Percentiles rank a stretch among this genome's conserved stretches.
Evolutionary conservation across 768 basidiomycete genomes (phyloP).

Genomic region (Hirschioporus abietinus): DNA sequence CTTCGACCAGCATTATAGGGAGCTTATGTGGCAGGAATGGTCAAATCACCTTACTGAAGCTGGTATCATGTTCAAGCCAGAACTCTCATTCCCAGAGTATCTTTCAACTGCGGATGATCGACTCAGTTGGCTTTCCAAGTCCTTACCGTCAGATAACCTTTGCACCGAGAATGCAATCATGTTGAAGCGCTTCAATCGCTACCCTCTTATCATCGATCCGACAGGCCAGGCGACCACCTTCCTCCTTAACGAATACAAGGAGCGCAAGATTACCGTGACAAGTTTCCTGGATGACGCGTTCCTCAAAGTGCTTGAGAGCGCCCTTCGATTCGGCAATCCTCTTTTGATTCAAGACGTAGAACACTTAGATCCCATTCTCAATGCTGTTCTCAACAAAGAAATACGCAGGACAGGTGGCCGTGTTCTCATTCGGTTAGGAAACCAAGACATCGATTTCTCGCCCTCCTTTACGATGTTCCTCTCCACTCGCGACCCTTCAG

Average conservation of each 20-base stretch:
- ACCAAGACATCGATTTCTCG: slow-evolving; percentile 98
- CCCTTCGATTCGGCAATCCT: slow-evolving; percentile 97
- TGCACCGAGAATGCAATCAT: slow-evolving; percentile 99
- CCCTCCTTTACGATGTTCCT: slow-evolving; percentile 99
- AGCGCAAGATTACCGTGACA: slow-evolving; percentile 95
- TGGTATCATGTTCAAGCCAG: slow-evolving; percentile 85
- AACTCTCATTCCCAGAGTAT: slow-evolving; percentile 91
- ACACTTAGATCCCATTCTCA: slow-evolving; percentile 94
- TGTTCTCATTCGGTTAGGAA: slow-evolving; percentile 93
- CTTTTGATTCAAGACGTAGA: slow-evolving; percentile 98
- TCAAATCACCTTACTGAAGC: slow-evolving; percentile 83
- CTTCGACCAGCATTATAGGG: slow-evolving; percentile 98
- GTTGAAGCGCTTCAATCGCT: slow-evolving; percentile 96
- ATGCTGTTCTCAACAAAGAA: slow-evolving; percentile 95
- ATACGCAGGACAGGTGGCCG: slow-evolving; percentile 94
- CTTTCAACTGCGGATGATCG: slow-evolving; percentile 96
- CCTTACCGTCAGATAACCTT: slow-evolving; percentile 91
- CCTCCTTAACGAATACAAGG: slow-evolving; percentile 90
- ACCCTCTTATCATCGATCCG: slow-evolving; percentile 96
- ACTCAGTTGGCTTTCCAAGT: slow-evolving; percentile 91
- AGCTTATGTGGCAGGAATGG: slow-evolving; percentile 97
- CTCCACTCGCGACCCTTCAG: slow-evolving; percentile 93
- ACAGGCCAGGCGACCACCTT: slow-evolving; percentile 96
- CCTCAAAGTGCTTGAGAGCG: slow-evolving; percentile 96
- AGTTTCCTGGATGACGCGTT: slow-evolving; percentile 99